phyloP scores from a whole-genome alignment of 371 early-diverging fungal genomes.

The Choanephora cucurbitarum region DNA sequence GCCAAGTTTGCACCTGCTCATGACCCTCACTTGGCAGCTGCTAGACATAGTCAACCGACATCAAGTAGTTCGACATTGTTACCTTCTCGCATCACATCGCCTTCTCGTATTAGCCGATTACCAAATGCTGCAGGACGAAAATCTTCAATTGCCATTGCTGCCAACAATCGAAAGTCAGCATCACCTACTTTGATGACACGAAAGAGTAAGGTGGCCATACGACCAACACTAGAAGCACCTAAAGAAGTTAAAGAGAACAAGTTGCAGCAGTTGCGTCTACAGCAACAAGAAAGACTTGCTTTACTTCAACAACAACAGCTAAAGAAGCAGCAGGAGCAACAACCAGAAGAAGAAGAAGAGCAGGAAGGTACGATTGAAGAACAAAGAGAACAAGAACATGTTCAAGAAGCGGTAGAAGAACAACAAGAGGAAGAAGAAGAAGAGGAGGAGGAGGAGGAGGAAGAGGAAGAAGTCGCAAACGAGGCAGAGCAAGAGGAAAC shows the following conservation, averaged over 20 bases:
- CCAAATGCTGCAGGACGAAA: slow-evolving; percentile 14
- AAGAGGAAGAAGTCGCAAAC: slow-evolving; percentile 12
- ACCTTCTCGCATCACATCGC: slow-evolving; percentile 32
- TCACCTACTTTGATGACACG: slow-evolving; percentile 14
- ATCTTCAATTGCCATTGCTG: slow-evolving; percentile 1
- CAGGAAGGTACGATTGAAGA: slow-evolving; percentile 6
- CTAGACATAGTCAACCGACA: slow-evolving; percentile 23
- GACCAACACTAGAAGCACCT: slow-evolving; percentile 5
- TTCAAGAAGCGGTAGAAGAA: slow-evolving; percentile 12
- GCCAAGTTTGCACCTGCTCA: slow-evolving; percentile 30
- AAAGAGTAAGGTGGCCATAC: slow-evolving; percentile 13
- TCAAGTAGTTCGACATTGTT: slow-evolving; percentile 32
- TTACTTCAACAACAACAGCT: slow-evolving; percentile 10
- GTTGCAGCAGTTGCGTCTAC: slow-evolving; percentile 24
- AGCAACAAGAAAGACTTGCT: slow-evolving; percentile 22
- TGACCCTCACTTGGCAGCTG: slow-evolving; percentile 28
- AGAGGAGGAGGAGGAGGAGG: slow-evolving; percentile 18
- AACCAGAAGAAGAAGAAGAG: slow-evolving; percentile 12
- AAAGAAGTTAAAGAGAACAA: slow-evolving; percentile 28
- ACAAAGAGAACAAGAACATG: slow-evolving; percentile 13
- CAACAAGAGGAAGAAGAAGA: slow-evolving; percentile 21
- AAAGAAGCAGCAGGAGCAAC: slow-evolving; percentile 10
- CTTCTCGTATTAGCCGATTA: slow-evolving; percentile 26
- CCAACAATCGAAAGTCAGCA: slow-evolving; percentile 8
- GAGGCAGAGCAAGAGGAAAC: background rate